A percentile compares a stretch with the other conserved stretches of the same genome.
Conservation (phyloP, 805 yeast species). For the Candida sakaeoensis region DNA sequence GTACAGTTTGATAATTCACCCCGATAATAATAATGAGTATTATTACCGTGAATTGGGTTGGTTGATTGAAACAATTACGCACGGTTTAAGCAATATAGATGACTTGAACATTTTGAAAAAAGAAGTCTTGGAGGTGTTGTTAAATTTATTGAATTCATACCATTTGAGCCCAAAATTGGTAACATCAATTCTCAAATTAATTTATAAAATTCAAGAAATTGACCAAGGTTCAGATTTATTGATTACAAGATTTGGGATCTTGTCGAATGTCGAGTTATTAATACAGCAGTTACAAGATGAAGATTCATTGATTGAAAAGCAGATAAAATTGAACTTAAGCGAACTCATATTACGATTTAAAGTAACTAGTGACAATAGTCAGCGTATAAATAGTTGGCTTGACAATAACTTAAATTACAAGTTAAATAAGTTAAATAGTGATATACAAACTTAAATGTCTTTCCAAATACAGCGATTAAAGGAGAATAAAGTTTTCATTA, state of each 20-base stretch:
- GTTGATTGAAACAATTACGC: constrained; percentile 51
- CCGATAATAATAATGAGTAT: constrained; percentile 38
- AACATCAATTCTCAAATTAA: constrained; percentile 35
- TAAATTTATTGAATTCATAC: constrained; percentile 53
- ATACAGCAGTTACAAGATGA: constrained; percentile 13
- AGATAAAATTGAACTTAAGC: constrained; percentile 39
- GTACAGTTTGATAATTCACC: constrained; percentile 31
- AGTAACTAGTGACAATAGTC: constrained; percentile 38
- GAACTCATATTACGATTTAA: constrained; percentile 46
- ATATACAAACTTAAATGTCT: not conserved
- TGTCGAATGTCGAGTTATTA: constrained; percentile 28
- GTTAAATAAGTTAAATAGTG: not conserved
- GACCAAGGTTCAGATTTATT: constrained; percentile 57
- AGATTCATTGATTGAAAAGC: constrained; percentile 18
- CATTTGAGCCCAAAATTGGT: constrained; percentile 40
- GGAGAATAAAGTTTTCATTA: not conserved
- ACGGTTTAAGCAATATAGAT: constrained; percentile 41
- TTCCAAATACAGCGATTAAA: not conserved
- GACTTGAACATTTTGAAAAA: constrained; percentile 56
- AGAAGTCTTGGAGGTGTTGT: constrained; percentile 64
- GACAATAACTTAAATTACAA: constrained; percentile 37
- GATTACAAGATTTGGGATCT: constrained; percentile 51
- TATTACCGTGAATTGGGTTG: constrained; percentile 61
- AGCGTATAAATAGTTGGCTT: constrained; percentile 63
- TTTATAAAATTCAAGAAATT: constrained; percentile 47